These are phyloP conservation scores for Rhinocladiella mackenziei DNA, from an alignment of 2,329 filamentous ascomycete species.

Conservation along the genomic window DNA sequence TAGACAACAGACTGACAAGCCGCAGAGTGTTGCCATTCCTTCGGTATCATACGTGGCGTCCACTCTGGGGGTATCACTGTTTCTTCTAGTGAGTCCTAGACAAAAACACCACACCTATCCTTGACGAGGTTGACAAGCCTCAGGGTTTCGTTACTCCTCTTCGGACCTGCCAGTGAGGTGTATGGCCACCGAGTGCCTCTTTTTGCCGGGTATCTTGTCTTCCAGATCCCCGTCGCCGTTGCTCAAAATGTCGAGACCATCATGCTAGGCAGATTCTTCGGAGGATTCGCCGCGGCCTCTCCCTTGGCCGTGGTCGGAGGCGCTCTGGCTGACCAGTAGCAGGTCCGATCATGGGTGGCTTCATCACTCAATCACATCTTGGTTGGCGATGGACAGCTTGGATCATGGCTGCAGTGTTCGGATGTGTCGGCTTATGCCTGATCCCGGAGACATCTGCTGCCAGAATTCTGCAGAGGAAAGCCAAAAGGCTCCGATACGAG, in stretches of 20 bases:
- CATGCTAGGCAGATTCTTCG: conserved; percentile 53
- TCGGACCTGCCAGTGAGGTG: conserved; percentile 46
- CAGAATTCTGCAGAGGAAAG: conserved; percentile 48
- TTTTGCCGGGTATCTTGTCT: conserved; percentile 49
- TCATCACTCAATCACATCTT: conserved; percentile 47
- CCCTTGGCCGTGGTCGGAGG: conserved; percentile 51
- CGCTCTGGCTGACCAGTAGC: conserved; percentile 43
- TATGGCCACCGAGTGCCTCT: conserved; percentile 50
- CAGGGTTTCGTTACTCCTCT: conserved; percentile 41
- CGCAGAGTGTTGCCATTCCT: conserved; percentile 36
- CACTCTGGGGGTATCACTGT: conserved; percentile 48
- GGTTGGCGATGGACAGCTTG: conserved; percentile 58
- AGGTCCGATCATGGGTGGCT: conserved; percentile 47
- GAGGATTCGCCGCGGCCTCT: conserved; percentile 51
- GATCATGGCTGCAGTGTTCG: conserved; percentile 45
- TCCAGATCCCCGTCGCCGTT: conserved; percentile 54
- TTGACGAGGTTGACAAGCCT: conserved; percentile 30
- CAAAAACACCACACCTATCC: not conserved
- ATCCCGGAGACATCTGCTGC: conserved; percentile 52
- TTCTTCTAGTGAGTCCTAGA: conserved; percentile 40
- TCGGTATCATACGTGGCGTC: conserved; percentile 46
- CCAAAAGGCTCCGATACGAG: conserved; percentile 45
- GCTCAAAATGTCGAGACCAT: conserved; percentile 53
- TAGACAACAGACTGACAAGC: conserved; percentile 24
- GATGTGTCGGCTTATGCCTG: conserved; percentile 42